These are phyloP conservation scores for Saturnispora diversa DNA, from an alignment of 805 yeast species.

Conservation along the genomic window DNA sequence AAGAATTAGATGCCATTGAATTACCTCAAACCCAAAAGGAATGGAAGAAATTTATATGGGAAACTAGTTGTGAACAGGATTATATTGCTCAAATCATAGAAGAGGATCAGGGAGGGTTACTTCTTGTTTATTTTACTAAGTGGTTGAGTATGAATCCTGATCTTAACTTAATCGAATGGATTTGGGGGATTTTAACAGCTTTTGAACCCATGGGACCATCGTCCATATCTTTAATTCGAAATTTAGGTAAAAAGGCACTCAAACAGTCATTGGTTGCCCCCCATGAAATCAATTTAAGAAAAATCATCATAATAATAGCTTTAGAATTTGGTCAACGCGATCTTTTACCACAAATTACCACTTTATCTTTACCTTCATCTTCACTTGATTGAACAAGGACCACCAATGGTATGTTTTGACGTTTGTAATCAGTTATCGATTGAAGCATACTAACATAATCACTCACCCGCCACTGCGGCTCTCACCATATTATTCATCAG, in stretches of 20 bases:
- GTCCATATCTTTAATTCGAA: conserved; percentile 36
- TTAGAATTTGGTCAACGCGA: conserved; percentile 7
- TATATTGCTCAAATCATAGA: conserved; percentile 29
- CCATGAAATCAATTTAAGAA: conserved; percentile 14
- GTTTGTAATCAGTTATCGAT: background rate
- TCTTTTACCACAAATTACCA: conserved; percentile 2
- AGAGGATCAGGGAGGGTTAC: conserved; percentile 29
- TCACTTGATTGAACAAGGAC: background rate
- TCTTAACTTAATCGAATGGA: conserved; percentile 31
- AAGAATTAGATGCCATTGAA: conserved; percentile 26
- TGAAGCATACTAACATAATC: background rate
- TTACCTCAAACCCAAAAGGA: conserved; percentile 32
- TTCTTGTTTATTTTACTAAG: conserved; percentile 34
- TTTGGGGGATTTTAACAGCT: conserved; percentile 32
- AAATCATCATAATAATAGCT: background rate
- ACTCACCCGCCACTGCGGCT: no score
- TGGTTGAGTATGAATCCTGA: conserved; percentile 34
- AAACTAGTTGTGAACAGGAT: conserved; percentile 28
- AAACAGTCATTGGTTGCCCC: conserved; percentile 19
- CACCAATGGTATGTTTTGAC: conserved; percentile 3
- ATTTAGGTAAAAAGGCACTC: conserved; percentile 32
- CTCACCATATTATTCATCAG: conserved; percentile 17
- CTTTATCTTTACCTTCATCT: background rate
- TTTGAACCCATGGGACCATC: conserved; percentile 33
- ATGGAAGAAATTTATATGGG: conserved; percentile 36